phyloP scores from a whole-genome alignment of 176 grass and related monocot species.

The Areca catechu region DNA sequence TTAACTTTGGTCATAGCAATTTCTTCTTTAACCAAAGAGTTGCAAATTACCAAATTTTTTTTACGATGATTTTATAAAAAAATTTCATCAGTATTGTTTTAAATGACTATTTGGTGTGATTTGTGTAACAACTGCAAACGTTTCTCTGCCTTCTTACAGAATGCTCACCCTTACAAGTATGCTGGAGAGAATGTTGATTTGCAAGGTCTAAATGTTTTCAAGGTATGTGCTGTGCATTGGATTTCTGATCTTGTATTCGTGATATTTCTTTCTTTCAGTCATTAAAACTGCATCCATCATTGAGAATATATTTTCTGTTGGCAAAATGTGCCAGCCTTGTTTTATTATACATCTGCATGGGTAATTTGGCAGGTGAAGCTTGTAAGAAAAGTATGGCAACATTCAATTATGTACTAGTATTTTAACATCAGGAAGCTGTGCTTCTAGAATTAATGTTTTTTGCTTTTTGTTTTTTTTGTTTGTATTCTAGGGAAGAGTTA shows the following conservation, averaged over 20 bases:
- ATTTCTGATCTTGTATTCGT: slow-evolving; percentile 7
- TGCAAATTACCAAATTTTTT: no score
- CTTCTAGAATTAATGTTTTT: neutral
- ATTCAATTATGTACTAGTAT: no score
- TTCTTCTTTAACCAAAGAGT: no score
- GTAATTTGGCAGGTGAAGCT: no score
- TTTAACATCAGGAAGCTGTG: no score
- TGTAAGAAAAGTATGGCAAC: no score
- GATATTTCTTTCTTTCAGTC: neutral
- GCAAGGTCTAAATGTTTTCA: slow-evolving; percentile 63
- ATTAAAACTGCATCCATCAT: no score
- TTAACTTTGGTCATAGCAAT: neutral
- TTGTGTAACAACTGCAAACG: neutral
- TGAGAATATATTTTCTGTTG: no score
- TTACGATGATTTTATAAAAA: neutral
- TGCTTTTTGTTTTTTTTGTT: slow-evolving; percentile 17
- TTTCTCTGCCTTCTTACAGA: slow-evolving; percentile 24
- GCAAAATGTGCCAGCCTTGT: no score
- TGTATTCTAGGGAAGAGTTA: slow-evolving; percentile 51
- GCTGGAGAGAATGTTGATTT: slow-evolving; percentile 81
- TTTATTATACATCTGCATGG: no score
- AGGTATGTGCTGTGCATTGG: slow-evolving; percentile 25
- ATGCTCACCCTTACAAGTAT: slow-evolving; percentile 80
- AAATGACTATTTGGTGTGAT: neutral
- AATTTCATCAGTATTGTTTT: neutral